Percentiles rank a stretch among this genome's conserved stretches.
These are phyloP conservation scores for Axilococcus clingmanii DNA, from an alignment of 139 green algal genomes.

Conservation along the genomic window DNA sequence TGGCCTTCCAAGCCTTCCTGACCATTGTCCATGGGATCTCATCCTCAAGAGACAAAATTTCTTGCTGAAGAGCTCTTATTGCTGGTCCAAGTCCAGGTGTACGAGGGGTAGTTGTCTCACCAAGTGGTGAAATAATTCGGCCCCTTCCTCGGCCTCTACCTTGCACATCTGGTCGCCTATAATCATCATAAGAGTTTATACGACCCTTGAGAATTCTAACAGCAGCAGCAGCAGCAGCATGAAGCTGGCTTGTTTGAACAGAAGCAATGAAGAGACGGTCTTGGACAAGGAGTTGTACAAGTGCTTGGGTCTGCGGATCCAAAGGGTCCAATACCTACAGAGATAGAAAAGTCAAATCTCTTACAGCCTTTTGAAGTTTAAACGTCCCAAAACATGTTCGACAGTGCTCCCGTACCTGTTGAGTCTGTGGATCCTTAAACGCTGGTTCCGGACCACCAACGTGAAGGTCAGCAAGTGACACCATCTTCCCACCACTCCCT, in stretches of 20 bases:
- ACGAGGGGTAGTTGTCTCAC: neutral
- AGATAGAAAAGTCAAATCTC: too few relatives aligned
- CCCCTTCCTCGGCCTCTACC: conserved; percentile 5
- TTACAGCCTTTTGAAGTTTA: too few relatives aligned
- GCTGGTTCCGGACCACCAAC: too few relatives aligned
- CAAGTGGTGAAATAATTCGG: neutral
- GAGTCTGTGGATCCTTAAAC: too few relatives aligned
- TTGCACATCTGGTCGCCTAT: neutral
- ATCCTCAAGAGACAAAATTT: conserved; percentile 24
- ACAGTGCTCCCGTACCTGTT: too few relatives aligned
- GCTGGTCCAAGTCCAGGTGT: conserved; percentile 3
- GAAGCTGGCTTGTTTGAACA: conserved; percentile 26
- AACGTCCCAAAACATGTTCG: too few relatives aligned
- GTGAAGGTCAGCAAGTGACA: neutral
- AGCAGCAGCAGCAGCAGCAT: conserved; percentile 25
- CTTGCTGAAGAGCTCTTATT: conserved; percentile 17
- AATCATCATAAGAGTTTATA: neutral
- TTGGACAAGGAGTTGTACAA: conserved; percentile 21
- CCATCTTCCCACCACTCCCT: too few relatives aligned
- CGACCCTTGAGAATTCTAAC: conserved; percentile 22
- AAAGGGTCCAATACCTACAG: too few relatives aligned
- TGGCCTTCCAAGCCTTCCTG: conserved; percentile 19
- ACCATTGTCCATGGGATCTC: conserved; percentile 26
- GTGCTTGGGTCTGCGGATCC: too few relatives aligned
- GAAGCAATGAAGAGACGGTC: conserved; percentile 20